phyloP scores from a whole-genome alignment of 768 basidiomycete genomes.

The Termitomyces sp. region DNA sequence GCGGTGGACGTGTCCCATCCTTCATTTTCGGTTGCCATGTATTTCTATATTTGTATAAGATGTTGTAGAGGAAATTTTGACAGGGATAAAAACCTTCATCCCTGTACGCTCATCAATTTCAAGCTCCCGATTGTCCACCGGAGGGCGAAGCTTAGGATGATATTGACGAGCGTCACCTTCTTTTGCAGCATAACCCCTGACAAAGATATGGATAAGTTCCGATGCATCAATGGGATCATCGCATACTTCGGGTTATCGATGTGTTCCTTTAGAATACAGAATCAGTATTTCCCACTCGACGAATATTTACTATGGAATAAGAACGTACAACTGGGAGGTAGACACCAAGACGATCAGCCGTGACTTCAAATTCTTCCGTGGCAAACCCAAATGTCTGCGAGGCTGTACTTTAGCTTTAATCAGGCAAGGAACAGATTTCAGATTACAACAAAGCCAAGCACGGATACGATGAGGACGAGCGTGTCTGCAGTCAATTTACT shows the following conservation, averaged over 20 bases:
- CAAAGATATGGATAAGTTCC: not conserved
- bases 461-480: slow-evolving; percentile 52
- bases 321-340: slow-evolving; percentile 60
- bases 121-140: slow-evolving; percentile 66
- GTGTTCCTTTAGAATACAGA: slow-evolving; percentile 44
- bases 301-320: not conserved
- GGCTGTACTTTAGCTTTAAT: not conserved
- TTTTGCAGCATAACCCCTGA: slow-evolving; percentile 61
- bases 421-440: not conserved
- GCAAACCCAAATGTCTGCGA: slow-evolving; percentile 56
- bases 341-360: slow-evolving; percentile 67
- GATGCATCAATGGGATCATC: not conserved
- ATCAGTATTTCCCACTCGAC: not conserved
- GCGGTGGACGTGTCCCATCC: slow-evolving; percentile 75
- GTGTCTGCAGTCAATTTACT: slow-evolving; percentile 62
- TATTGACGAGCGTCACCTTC: slow-evolving; percentile 69
- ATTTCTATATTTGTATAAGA: slow-evolving; percentile 42
- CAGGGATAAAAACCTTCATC: slow-evolving; percentile 56
- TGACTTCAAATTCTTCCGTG: slow-evolving; percentile 68
- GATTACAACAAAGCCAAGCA: slow-evolving; percentile 53
- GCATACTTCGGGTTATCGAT: slow-evolving; percentile 73
- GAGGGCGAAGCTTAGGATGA: slow-evolving; percentile 70
- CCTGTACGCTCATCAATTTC: slow-evolving; percentile 73
- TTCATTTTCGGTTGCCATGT: slow-evolving; percentile 66
- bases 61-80: not conserved